Evolutionary conservation across 1,284 basidiomycete genomes (phyloP), one percentile per base, ranked within the genome.

Genomic region (Erythrobasidium hasegawianum): DNA sequence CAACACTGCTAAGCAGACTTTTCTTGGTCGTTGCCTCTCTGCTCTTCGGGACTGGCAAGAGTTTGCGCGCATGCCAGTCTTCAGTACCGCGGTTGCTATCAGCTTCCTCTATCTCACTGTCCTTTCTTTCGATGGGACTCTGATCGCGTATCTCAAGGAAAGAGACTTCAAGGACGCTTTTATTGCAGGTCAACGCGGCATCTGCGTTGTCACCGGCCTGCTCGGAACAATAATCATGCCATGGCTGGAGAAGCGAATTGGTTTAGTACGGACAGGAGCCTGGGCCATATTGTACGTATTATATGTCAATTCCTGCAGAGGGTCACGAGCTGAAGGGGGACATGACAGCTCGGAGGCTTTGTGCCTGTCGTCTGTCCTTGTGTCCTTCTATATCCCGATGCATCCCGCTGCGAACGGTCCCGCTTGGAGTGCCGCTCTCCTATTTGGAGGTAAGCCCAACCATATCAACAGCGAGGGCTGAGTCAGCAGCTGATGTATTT

Each of bases 131-230:
- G 82, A 83, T 69, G 82, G 82, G 4, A 81, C 78, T 0, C 81
- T 83, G 80, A 72, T 83, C 26, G 75, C 78, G 0, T 83, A 79
- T 71, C 76, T 83, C 24, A 82, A 83, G 69, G 77, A 78, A 0
- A 76, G 79, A 43, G 69, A 75, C 22, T 83, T 80, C 68, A 77
- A 76, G 13, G 83, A 85, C 69, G 76, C 81, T 0, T 82, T 84
- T 71, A 77, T 85, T 18, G 83, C 83, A 0, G 82, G 80, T 0
- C 83, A 84, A 81, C 77, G 83, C 4, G 82, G 78, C 2, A 69
- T 81, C 1, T 81, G 80, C 67, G 78, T 81, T 10, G 72, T 80
- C 1, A 79, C 79, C 1, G 80, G 81, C 0, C 67, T 82, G 10
- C 18, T 78, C 0, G 81, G 81, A 0, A 82, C 81, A 0, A 71